Evolutionary conservation across 2,329 filamentous ascomycete genomes (phyloP).

Genomic region (Beauveria scarabaeidicola): DNA sequence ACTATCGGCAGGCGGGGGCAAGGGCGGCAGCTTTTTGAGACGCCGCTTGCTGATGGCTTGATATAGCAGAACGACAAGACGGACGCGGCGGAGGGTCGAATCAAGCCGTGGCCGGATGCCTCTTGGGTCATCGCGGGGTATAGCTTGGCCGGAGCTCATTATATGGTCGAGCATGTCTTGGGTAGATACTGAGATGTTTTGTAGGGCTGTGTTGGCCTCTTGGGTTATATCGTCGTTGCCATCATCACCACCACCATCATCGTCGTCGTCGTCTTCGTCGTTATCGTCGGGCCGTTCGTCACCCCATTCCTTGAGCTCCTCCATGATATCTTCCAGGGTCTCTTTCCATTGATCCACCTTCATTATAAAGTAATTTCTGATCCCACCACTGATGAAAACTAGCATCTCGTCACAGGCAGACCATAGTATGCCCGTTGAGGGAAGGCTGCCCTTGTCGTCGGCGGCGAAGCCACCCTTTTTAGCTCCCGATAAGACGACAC

Average conservation of each 20-base stretch:
- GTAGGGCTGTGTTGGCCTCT: conserved; percentile 34
- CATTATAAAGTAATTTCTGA: conserved; percentile 60
- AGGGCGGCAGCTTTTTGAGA: conserved; percentile 47
- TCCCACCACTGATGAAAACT: conserved; percentile 54
- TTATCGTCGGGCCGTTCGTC: conserved; percentile 60
- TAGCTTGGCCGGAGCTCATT: conserved; percentile 52
- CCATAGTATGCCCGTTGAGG: conserved; percentile 73
- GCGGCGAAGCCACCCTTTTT: conserved; percentile 21
- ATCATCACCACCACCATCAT: conserved; percentile 34
- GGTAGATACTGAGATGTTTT: conserved; percentile 27
- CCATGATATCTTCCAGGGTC: conserved; percentile 70
- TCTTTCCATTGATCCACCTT: conserved; percentile 69
- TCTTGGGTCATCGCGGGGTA: conserved; percentile 56
- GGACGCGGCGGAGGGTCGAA: conserved; percentile 53
- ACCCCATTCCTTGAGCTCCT: conserved; percentile 82
- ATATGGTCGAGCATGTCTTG: conserved; percentile 59
- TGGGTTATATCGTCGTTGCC: conserved; percentile 30
- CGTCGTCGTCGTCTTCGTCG: conserved; percentile 41
- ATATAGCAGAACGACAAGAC: conserved; percentile 60
- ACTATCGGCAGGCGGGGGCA: conserved; percentile 25
- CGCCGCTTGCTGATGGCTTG: conserved; percentile 62
- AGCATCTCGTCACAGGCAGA: conserved; percentile 68
- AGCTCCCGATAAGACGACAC: conserved; percentile 35
- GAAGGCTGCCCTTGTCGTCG: conserved; percentile 45
- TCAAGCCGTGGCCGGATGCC: conserved; percentile 58